Percentiles rank a stretch among this genome's conserved stretches.
phyloP scores from a whole-genome alignment of 768 basidiomycete genomes.

The Terana coerulea region DNA sequence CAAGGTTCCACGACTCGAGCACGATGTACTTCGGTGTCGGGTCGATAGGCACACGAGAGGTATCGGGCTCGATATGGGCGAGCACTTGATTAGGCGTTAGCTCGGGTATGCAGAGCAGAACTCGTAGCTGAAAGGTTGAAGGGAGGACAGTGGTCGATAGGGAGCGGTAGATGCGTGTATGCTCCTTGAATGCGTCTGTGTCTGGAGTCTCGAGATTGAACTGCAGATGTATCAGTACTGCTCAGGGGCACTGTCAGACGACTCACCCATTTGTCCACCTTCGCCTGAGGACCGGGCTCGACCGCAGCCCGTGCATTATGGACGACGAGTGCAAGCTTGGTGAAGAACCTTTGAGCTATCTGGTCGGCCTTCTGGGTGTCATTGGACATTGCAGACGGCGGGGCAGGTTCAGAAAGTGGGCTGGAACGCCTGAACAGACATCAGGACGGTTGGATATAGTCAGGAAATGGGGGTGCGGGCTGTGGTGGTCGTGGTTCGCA shows the following conservation, averaged over 20 bases:
- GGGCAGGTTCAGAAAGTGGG: slow-evolving; percentile 14
- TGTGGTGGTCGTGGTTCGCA: slow-evolving; percentile 19
- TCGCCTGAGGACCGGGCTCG: slow-evolving; percentile 40
- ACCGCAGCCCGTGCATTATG: slow-evolving; percentile 67
- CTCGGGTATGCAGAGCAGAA: slow-evolving; percentile 69
- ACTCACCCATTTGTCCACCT: slow-evolving; percentile 80
- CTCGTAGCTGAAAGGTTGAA: slow-evolving; percentile 62
- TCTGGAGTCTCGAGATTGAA: slow-evolving; percentile 83
- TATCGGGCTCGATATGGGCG: slow-evolving; percentile 57
- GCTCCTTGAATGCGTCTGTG: slow-evolving; percentile 60
- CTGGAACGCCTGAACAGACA: slow-evolving; percentile 21
- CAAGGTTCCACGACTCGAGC: slow-evolving; percentile 67
- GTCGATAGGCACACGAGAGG: slow-evolving; percentile 59
- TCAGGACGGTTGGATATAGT: slow-evolving; percentile 18
- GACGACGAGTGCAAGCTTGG: slow-evolving; percentile 75
- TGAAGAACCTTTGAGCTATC: slow-evolving; percentile 80
- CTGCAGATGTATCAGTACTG: too few species aligned
- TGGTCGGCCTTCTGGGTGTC: slow-evolving; percentile 73
- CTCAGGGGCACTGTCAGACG: neutral
- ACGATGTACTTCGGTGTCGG: slow-evolving; percentile 67
- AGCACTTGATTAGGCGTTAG: slow-evolving; percentile 67
- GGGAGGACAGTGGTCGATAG: slow-evolving; percentile 51
- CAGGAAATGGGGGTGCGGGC: slow-evolving; percentile 13
- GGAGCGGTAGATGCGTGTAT: slow-evolving; percentile 56
- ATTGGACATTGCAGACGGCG: slow-evolving; percentile 39